Base-by-base conservation (phyloP, 768 basidiomycete genomes). In the Auriculariales sp. region DNA sequence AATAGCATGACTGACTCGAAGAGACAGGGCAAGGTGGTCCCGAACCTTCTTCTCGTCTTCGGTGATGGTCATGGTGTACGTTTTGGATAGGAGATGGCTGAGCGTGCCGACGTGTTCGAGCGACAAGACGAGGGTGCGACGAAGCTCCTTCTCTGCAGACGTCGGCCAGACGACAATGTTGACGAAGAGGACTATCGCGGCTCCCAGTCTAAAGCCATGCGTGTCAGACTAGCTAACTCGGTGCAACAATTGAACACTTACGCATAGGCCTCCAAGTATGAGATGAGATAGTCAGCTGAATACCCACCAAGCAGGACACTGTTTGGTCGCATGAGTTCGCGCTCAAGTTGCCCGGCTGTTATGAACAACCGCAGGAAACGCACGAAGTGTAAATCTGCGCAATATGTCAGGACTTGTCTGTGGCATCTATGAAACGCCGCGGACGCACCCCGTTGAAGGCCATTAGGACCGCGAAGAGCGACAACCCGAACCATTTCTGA, bases 401-500 rank as follows among this genome's bases (percentile, higher is more conserved):
- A 27, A 10, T 14, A 48, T 10, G 3, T n/a, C n/a, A n/a, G n/a
- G n/a, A n/a, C n/a, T n/a, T 6, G 46, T 2, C 15, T 10, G 6
- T 36, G 35, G 22, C 45, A 27, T 19, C 15, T 28, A 31, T 24
- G 29, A 19, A n/a, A n/a, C 19, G 36, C 22, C 22, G 31, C 14
- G 17, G 22, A 44, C 44, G 3, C 35, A 54, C 54, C 4, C 59
- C 58, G 24, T 55, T 54, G 49, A 60, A 63, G 31, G 54, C 34
- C 34, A 63, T 57, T 2, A 65, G 46, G 28, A 64, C 59, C 10
- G 57, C 58, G 17, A 65, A 53, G 4, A 65, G 54, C 2, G 55
- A 29, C 33, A 62, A 58, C 0, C 51, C 59, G 33, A 65, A 62
- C 55, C 55, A 64, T 27, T 52, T 53, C 19, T 55, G 28, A 11